A percentile compares a stretch with the other conserved stretches of the same genome.
Conservation (phyloP, 1,139 yeast genomes). For the Kurtzmaniella natalensis region DNA sequence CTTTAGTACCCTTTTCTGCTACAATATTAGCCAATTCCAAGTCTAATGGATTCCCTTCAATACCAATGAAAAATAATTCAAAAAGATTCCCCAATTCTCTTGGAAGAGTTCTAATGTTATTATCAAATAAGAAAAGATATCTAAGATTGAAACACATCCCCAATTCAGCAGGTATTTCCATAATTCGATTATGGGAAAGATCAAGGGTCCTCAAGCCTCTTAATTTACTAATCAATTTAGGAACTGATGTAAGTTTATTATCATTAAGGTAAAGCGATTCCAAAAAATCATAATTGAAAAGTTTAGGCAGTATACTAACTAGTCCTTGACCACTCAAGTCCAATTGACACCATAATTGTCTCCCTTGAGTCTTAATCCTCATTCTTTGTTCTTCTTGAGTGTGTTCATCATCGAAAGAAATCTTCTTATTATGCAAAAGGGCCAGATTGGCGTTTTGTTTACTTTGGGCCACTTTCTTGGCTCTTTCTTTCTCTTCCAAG, state of each 20-base stretch:
- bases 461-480: conserved; percentile 18
- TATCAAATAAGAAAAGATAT: conserved; percentile 84
- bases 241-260: conserved; percentile 68
- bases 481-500: conserved; percentile 39
- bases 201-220: conserved; percentile 79
- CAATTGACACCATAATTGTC: conserved; percentile 90
- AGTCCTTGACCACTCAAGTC: conserved; percentile 92
- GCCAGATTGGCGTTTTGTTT: conserved; percentile 23
- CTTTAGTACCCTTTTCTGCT: conserved; percentile 82
- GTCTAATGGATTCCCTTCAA: conserved; percentile 90
- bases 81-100: conserved; percentile 81
- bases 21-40: conserved; percentile 59
- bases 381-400: conserved; percentile 73
- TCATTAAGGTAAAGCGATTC: conserved; percentile 86
- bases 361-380: conserved; percentile 64
- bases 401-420: conserved; percentile 65
- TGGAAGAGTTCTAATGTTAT: conserved; percentile 72
- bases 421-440: conserved; percentile 60
- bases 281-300: conserved; percentile 79
- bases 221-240: conserved; percentile 65
- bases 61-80: conserved; percentile 81
- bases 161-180: conserved; percentile 71
- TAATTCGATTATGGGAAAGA: conserved; percentile 71
- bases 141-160: conserved; percentile 80
- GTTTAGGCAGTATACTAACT: conserved; percentile 60